Base-by-base conservation (phyloP, 1,284 basidiomycete genomes). In the Ustanciosporium gigantosporum region DNA sequence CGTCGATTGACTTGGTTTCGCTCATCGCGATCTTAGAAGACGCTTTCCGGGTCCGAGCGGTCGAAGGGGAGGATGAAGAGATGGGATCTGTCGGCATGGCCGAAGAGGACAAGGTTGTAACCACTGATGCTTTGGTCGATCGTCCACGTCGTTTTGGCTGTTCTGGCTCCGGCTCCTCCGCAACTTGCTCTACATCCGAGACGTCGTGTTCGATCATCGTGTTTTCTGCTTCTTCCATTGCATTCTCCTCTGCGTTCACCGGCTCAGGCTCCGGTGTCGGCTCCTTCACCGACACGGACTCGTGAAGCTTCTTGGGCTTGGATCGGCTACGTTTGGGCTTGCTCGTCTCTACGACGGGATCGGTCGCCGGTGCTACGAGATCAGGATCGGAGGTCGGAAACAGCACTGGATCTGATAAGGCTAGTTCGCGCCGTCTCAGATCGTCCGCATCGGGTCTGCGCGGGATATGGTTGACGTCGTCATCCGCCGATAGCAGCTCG, bases 311-410 rank as follows among this genome's bases (percentile, higher is more conserved):
- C 23, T 53, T 53, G 3, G 42, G 38, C 27, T 46, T 64, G 29
- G 53, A 64, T 14, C 59, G 48, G 32, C 53, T 57, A 14, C 42
- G 36, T n/a, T 52, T 64, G 2, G 53, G 42, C 31, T 48, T 62
- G 13, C n/a, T 31, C 2, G 45, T 22, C 16, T 41, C 19, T 11
- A 22, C 11, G 39, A 41, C 20, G 3, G 48, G 48, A 24, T 62
- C 52, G 4, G 52, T 51, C 2, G 41, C 47, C 0, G 48, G 45
- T 25, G 21, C 41, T 17, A 31, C 16, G 13, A 29, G 16, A 16
- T 52, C 41, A 5, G 43, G 31, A 19, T 19, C 15, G 2, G 41
- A 35, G 3, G 20, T 29, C 1, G 59, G 59, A 32, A 62, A 51
- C 8, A 52, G 48, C 17, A 52, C 40, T 16, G 59, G 59, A 25